Percentiles rank a stretch among this genome's conserved stretches.
phyloP scores from a whole-genome alignment of 2,329 filamentous ascomycete genomes.

The Polytolypa hystricis region DNA sequence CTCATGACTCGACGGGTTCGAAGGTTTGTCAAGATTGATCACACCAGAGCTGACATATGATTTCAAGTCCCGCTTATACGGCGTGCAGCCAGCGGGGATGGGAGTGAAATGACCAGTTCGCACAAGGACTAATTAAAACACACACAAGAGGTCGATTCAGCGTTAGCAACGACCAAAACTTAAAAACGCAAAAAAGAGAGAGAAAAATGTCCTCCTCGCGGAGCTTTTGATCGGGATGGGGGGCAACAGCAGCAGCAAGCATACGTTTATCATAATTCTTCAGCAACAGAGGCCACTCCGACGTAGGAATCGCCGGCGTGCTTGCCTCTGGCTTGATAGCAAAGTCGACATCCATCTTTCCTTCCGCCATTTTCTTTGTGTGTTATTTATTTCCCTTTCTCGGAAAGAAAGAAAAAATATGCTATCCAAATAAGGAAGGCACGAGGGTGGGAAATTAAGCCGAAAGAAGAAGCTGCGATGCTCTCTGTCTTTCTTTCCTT shows the following conservation, averaged over 20 bases:
- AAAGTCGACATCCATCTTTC: constrained; percentile 58
- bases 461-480: too few relatives aligned
- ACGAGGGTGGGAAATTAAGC: too few relatives aligned
- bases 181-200: constrained; percentile 1
- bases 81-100: constrained; percentile 84
- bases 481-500: too few relatives aligned
- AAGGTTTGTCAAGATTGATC: constrained; percentile 96
- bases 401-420: constrained; percentile 10
- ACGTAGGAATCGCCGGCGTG: constrained; percentile 69
- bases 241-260: constrained; percentile 35
- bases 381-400: neutral
- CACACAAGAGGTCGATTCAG: constrained; percentile 13
- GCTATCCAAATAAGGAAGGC: too few relatives aligned
- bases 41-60: constrained; percentile 95
- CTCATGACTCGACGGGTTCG: constrained; percentile 96
- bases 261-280: constrained; percentile 91
- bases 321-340: constrained; percentile 85
- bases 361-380: too few relatives aligned
- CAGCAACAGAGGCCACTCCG: constrained; percentile 82
- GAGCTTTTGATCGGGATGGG: constrained; percentile 6
- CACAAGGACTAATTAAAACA: constrained; percentile 57
- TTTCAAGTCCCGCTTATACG: constrained; percentile 88
- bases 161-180: constrained; percentile 5
- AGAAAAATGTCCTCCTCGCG: too few relatives aligned
- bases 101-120: constrained; percentile 95